These are phyloP conservation scores for Stephanodiscus triporus DNA, from an alignment of 108 stramenopile genomes.

Conservation along the genomic window DNA sequence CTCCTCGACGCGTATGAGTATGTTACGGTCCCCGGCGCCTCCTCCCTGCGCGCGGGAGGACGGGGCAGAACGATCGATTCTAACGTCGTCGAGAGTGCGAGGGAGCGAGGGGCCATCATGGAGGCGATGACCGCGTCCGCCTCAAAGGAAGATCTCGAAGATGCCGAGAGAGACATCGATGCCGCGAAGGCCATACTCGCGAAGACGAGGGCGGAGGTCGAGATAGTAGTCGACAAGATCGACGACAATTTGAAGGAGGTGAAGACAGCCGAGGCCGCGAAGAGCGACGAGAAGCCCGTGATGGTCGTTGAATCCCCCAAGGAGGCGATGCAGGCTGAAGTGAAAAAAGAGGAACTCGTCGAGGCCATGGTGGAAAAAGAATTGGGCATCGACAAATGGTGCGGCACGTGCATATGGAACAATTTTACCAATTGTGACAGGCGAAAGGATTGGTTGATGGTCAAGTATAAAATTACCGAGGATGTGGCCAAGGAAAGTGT, in stretches of 20 bases:
- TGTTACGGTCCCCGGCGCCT: background rate
- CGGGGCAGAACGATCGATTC: background rate
- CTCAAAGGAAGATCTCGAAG: background rate
- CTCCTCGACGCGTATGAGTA: slow-evolving; percentile 4
- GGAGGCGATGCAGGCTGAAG: background rate
- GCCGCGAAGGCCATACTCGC: background rate
- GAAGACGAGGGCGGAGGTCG: background rate
- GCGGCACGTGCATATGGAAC: background rate
- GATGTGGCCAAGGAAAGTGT: background rate
- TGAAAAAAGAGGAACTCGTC: slow-evolving; percentile 5
- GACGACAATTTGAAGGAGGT: background rate
- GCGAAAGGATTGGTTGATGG: background rate
- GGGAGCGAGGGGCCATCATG: background rate
- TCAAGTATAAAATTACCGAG: background rate
- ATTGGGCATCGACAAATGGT: slow-evolving; percentile 9
- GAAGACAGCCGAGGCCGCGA: background rate
- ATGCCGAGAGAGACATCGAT: background rate
- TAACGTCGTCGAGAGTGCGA: background rate
- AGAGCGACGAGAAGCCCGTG: background rate
- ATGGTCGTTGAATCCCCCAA: slow-evolving; percentile 1
- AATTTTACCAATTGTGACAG: background rate
- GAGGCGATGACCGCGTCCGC: background rate
- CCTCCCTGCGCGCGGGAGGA: background rate
- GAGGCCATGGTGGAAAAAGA: slow-evolving; percentile 8
- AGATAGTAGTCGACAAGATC: background rate